Conservation (phyloP, 148 eudicot species). For the Simmondsia chinensis region DNA sequence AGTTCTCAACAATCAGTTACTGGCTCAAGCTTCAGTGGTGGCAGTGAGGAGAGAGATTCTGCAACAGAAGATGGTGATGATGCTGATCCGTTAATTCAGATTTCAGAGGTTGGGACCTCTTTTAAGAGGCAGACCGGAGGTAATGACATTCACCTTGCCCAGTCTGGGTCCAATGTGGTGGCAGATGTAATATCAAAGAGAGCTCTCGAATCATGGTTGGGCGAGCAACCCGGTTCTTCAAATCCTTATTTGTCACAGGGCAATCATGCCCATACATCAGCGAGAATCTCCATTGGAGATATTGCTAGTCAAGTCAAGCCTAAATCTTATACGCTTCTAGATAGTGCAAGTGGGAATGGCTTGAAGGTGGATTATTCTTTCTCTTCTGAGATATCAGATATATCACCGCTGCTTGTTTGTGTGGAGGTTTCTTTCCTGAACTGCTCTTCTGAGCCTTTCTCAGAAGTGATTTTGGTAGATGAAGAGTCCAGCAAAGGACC, state of each 20-base stretch:
- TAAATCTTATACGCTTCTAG: conserved; percentile 57
- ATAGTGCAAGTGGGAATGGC: conserved; percentile 72
- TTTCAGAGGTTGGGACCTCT: conserved; percentile 49
- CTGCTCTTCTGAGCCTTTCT: conserved; percentile 49
- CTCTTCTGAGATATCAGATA: conserved; percentile 56
- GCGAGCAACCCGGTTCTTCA: conserved; percentile 38
- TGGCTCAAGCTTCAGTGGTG: conserved; percentile 30
- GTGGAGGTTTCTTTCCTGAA: conserved; percentile 64
- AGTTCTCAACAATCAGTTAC: conserved; percentile 52
- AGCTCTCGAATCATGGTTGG: conserved; percentile 86
- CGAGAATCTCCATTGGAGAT: conserved; percentile 66
- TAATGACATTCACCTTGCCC: conserved; percentile 13
- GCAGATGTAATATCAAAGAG: conserved; percentile 63
- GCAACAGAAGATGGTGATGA: conserved; percentile 25
- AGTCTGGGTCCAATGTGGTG: conserved; percentile 32
- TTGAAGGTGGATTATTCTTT: conserved; percentile 70
- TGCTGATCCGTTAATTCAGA: conserved; percentile 49
- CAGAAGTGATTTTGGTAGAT: conserved; percentile 43
- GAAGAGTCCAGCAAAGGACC: conserved; percentile 40
- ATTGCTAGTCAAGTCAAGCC: conserved; percentile 59
- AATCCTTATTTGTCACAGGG: conserved; percentile 28
- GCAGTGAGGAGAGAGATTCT: conserved; percentile 33
- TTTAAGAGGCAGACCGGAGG: conserved; percentile 16
- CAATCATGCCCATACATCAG: conserved; percentile 36
- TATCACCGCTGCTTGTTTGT: conserved; percentile 62